phyloP scores from a whole-genome alignment of 768 basidiomycete genomes.

The Auriscalpium vulgare region DNA sequence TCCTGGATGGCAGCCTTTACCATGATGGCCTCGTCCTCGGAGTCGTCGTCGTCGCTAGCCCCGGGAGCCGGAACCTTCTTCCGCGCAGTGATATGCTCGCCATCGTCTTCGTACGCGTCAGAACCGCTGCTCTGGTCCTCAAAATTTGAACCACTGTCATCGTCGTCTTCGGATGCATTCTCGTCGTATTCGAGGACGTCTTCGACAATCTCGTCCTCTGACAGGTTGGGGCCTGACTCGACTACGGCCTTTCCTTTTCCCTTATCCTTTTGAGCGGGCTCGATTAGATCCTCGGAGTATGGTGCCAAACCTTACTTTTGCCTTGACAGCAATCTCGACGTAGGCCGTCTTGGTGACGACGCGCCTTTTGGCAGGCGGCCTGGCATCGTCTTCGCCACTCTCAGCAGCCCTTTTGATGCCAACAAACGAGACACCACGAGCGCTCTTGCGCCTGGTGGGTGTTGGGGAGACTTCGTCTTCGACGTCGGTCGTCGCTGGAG shows the following conservation, averaged over 20 bases:
- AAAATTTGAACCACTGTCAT: conserved; percentile 58
- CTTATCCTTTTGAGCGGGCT: conserved; percentile 6
- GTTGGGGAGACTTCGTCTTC: conserved; percentile 17
- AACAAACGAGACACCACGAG: conserved; percentile 3
- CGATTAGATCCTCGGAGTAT: neutral
- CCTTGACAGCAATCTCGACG: conserved; percentile 16
- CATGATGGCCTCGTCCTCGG: conserved; percentile 34
- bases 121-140: conserved; percentile 41
- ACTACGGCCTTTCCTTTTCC: conserved; percentile 8
- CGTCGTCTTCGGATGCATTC: conserved; percentile 38
- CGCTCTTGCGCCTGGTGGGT: conserved; percentile 17
- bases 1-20: conserved; percentile 45
- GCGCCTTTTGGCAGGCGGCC: conserved; percentile 17
- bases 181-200: conserved; percentile 10
- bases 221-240: neutral
- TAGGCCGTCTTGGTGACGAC: conserved; percentile 8
- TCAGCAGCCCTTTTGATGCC: conserved; percentile 14
- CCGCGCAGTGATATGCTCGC: too few species aligned
- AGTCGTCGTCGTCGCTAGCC: conserved; percentile 2
- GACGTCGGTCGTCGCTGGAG: conserved; percentile 9
- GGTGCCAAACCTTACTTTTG: conserved; percentile 9
- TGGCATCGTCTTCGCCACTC: conserved; percentile 28
- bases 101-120: conserved; percentile 43
- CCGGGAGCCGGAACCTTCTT: too few species aligned
- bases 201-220: conserved; percentile 1